Conservation (phyloP, 1,284 basidiomycete genomes). For the Sanghuangporus weigelae region DNA sequence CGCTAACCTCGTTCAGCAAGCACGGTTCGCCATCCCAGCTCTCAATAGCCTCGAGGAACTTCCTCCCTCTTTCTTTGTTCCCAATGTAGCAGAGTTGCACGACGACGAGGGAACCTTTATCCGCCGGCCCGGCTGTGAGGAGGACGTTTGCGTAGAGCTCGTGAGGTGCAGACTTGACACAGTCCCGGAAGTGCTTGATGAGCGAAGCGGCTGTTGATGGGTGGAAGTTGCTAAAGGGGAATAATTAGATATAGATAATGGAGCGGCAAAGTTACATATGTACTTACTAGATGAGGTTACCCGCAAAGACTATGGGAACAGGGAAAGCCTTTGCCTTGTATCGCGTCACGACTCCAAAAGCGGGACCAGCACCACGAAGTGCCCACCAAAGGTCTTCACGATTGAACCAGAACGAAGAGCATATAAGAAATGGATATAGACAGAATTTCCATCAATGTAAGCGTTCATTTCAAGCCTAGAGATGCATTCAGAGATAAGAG, state of each 20-base stretch:
- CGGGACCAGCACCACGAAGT: slow-evolving; percentile 78
- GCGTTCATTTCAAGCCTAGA: too few relatives aligned
- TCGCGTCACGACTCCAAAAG: slow-evolving; percentile 81
- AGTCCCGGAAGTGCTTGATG: slow-evolving; percentile 89
- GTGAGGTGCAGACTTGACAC: slow-evolving; percentile 80
- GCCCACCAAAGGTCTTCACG: slow-evolving; percentile 82
- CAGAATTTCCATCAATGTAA: neutral
- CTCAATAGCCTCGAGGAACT: slow-evolving; percentile 75
- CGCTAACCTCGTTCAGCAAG: slow-evolving; percentile 82
- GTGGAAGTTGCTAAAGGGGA: slow-evolving; percentile 66
- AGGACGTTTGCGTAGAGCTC: slow-evolving; percentile 87
- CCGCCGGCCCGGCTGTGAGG: slow-evolving; percentile 80
- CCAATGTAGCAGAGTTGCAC: slow-evolving; percentile 89
- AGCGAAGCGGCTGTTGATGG: slow-evolving; percentile 78
- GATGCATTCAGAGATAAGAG: neutral
- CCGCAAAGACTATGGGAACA: slow-evolving; percentile 83
- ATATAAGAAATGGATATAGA: neutral
- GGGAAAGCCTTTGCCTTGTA: slow-evolving; percentile 85
- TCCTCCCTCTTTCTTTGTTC: slow-evolving; percentile 65
- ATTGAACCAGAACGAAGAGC: neutral
- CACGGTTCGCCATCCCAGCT: slow-evolving; percentile 82
- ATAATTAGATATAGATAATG: slow-evolving; percentile 1
- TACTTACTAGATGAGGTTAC: slow-evolving; percentile 79
- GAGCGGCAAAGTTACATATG: slow-evolving; percentile 3
- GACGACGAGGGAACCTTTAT: slow-evolving; percentile 78